phyloP scores from a whole-genome alignment of 2,329 filamentous ascomycete species.

The Byssochlamys sp. region DNA sequence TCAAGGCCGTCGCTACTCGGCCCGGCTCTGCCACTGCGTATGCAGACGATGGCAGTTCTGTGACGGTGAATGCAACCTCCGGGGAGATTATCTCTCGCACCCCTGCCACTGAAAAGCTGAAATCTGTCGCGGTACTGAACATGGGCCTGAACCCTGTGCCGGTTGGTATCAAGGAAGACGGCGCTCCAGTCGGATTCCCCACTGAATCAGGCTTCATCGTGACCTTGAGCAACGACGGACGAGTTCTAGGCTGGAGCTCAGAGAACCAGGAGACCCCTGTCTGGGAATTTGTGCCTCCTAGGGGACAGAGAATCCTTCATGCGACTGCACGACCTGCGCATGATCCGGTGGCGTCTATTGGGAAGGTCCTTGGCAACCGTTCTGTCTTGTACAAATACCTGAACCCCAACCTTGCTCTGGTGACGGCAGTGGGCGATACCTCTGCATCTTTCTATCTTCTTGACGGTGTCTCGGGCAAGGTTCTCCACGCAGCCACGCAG shows the following conservation, averaged over 20 bases:
- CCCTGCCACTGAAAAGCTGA: slow-evolving; percentile 16
- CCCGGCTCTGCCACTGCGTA: slow-evolving; percentile 52
- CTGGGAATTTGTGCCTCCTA: slow-evolving; percentile 65
- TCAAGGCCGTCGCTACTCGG: slow-evolving; percentile 57
- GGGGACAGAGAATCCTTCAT: slow-evolving; percentile 57
- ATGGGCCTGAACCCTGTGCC: slow-evolving; percentile 15
- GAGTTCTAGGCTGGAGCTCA: slow-evolving; percentile 35
- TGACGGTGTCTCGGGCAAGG: slow-evolving; percentile 73
- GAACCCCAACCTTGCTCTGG: slow-evolving; percentile 72
- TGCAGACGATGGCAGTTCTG: slow-evolving; percentile 52
- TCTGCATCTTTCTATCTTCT: slow-evolving; percentile 67
- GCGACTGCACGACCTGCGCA: slow-evolving; percentile 61
- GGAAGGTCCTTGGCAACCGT: slow-evolving; percentile 81
- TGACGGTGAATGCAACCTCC: slow-evolving; percentile 39
- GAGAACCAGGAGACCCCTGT: slow-evolving; percentile 33
- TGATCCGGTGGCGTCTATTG: slow-evolving; percentile 88
- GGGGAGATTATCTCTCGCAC: slow-evolving; percentile 31
- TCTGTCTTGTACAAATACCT: slow-evolving; percentile 97
- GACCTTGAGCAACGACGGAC: slow-evolving; percentile 32
- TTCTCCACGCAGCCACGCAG: slow-evolving; percentile 64
- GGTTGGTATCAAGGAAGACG: slow-evolving; percentile 27
- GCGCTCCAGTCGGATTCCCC: slow-evolving; percentile 21
- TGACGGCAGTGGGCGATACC: slow-evolving; percentile 57
- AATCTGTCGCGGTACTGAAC: slow-evolving; percentile 23
- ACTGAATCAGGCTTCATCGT: slow-evolving; percentile 30